Base-by-base conservation (phyloP, 2,329 filamentous ascomycete species). In the Aspergillus sp. region DNA sequence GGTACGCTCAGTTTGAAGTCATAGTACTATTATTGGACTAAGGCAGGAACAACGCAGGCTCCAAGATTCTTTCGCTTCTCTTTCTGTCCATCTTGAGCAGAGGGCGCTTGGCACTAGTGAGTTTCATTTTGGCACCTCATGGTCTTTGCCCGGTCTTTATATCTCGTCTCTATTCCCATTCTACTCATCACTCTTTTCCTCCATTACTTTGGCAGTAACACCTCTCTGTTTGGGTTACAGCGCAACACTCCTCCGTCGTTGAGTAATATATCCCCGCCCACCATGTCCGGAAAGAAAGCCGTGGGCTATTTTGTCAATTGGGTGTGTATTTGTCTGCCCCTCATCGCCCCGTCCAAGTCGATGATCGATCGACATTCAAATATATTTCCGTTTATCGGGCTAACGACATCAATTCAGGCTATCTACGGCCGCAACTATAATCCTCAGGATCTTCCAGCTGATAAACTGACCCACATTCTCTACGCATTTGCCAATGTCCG, bases 401-500 rank as follows among this genome's bases (percentile, higher is more conserved):
- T 45, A 59, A 46, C 23, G 9, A n/a, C 37, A n/a, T 39, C 35
- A 8, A 37, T 6, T 23, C 40, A 80, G 90, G 90, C 89, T 64
- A 93, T 96, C 66, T 96, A 96, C 74, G 90, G 81, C 43, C 86
- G 92, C 58, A 89, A 93, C 68, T 89, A 95, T 71, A 83, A 86
- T 14, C 91, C 92, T 0, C 89, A 95, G 69, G 86, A 95, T 69
- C 82, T 96, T 2, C 90, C 90, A 0, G 87, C 84, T 3, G 84
- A 92, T 54, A 89, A 91, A 60, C 83, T 96, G 35, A 96, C 92
- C 0, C 93, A 97, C 70, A 76, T 96, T 7, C 84, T 96, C 15
- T 96, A 96, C 66, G 83, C 92, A 9, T 97, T 97, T 76, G 92
- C 90, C 68, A 95, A 96, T 72, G 86, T 96, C 57, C 84, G 86